Evolutionary conservation across 305 asterid species (phyloP).

Genomic region (Plantago rigida): DNA sequence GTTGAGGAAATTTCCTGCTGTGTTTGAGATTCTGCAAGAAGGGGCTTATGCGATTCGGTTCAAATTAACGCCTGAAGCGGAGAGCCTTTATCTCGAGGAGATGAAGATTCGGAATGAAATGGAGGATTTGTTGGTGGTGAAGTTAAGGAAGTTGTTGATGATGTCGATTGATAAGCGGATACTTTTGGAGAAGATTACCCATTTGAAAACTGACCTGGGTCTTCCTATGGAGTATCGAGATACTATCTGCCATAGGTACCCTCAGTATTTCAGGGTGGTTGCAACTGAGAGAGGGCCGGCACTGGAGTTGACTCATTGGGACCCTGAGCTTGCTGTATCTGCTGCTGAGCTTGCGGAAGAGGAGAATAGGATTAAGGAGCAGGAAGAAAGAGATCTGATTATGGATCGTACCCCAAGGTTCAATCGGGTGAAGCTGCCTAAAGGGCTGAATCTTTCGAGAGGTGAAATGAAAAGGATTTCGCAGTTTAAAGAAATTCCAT

Average conservation of each 20-base stretch:
- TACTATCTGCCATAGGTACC: slow-evolving; percentile 78
- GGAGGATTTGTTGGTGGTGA: slow-evolving; percentile 79
- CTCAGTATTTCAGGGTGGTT: slow-evolving; percentile 79
- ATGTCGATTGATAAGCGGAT: slow-evolving; percentile 83
- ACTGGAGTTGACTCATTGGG: slow-evolving; percentile 83
- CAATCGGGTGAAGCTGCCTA: slow-evolving; percentile 68
- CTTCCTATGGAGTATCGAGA: slow-evolving; percentile 73
- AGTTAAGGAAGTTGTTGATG: slow-evolving; percentile 85
- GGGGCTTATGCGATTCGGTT: slow-evolving; percentile 76
- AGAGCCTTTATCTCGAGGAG: slow-evolving; percentile 85
- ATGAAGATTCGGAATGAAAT: slow-evolving; percentile 68
- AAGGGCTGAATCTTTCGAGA: slow-evolving; percentile 71
- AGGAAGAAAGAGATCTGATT: slow-evolving; percentile 66
- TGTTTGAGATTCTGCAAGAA: slow-evolving; percentile 87
- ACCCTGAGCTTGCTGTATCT: slow-evolving; percentile 79
- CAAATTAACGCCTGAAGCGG: slow-evolving; percentile 79
- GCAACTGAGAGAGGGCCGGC: slow-evolving; percentile 73
- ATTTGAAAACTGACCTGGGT: slow-evolving; percentile 75
- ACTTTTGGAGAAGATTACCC: slow-evolving; percentile 83
- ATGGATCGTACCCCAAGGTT: slow-evolving; percentile 68
- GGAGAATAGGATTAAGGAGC: slow-evolving; percentile 51
- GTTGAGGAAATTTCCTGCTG: slow-evolving; percentile 78
- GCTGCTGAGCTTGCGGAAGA: slow-evolving; percentile 93
- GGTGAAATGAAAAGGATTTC: slow-evolving; percentile 83
- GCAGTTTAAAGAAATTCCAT: slow-evolving; percentile 71